These are phyloP conservation scores for Verticillium dahliae DNA, from an alignment of 2,329 filamentous ascomycete genomes.

Conservation along the genomic window DNA sequence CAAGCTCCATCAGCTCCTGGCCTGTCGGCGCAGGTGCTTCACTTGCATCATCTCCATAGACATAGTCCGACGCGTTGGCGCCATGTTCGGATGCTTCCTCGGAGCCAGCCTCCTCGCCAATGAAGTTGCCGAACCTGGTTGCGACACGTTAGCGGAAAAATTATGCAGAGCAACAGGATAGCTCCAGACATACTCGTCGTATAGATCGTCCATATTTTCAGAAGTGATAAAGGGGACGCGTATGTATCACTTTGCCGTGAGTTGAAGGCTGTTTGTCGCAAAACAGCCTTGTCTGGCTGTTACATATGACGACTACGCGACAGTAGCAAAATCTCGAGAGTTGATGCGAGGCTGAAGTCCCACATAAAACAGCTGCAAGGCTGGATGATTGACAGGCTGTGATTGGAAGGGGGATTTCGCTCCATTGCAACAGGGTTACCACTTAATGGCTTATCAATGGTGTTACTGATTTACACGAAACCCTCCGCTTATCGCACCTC, in stretches of 20 bases:
- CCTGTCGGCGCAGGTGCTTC: slow-evolving; percentile 58
- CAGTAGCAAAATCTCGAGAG: slow-evolving; percentile 11
- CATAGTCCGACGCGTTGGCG: slow-evolving; percentile 68
- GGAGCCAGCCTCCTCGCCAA: slow-evolving; percentile 81
- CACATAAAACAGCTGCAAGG: slow-evolving; percentile 6
- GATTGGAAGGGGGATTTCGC: background rate
- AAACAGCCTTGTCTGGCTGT: background rate
- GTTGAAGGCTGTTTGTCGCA: background rate
- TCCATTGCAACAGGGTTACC: no score
- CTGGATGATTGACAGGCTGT: background rate
- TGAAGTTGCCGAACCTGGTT: slow-evolving; percentile 90
- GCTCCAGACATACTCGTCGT: slow-evolving; percentile 67
- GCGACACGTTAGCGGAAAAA: background rate
- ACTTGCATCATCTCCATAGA: slow-evolving; percentile 71
- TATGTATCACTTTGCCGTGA: background rate
- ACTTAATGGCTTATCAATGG: background rate
- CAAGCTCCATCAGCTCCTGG: slow-evolving; percentile 89
- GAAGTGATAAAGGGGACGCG: slow-evolving; percentile 4
- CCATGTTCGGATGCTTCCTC: slow-evolving; percentile 79
- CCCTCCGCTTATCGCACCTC: background rate
- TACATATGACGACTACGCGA: slow-evolving; percentile 5
- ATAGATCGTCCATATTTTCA: slow-evolving; percentile 79
- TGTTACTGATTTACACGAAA: background rate
- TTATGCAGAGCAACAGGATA: background rate
- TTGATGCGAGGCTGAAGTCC: slow-evolving; percentile 7